Base-by-base conservation (phyloP, 2,329 filamentous ascomycete genomes). In the Ophiostoma tasmaniense region DNA sequence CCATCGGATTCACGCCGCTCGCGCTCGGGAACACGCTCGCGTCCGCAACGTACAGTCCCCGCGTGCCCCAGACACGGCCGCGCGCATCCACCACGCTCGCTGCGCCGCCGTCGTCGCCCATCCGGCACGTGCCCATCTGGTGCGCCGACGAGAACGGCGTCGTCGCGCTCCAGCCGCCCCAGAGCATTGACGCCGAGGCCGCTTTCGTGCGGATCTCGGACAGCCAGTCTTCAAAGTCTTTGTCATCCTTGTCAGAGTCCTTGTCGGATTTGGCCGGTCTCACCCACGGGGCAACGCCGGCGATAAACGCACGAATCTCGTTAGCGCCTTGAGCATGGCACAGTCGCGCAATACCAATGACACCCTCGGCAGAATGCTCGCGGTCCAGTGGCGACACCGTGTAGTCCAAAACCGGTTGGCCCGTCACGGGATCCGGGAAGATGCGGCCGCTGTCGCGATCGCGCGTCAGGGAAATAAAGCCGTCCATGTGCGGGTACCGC, bases 1-100 rank as follows among this genome's bases (percentile, higher is more conserved):
- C 81, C 91, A 94, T 93, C 14, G 91, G 91, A 76, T 93, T 93
- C 37, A 93, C 90, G 1, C 91, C 91, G 75, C 87, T 91, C 13
- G 90, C 90, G 69, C 85, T 89, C 0, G 90, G 91, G 71, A 93
- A 90, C 13, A 92, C 87, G 76, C 89, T 92, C 62, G 89, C 87
- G 77, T 94, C 91, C 11, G 88, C 86, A 22, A 93, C 86, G 75
- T 87, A 92, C 73, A 93, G 75, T 0, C 84, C 85, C 73, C 87
- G 79, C 0, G 81, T 82, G 0, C 85, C 89, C 89, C 89, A 93
- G 7, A 92, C 86, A 71, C 76, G 80, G 1, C 87, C 87, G 71
- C 77, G 79, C 3, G 79, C 76, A 74, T 89, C 85, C 2, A 89
- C 87, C 14, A 88, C 87, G 35, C 87, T 86, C 68, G 68, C 37